Percentiles rank a stretch among this genome's conserved stretches.
Evolutionary conservation across 352 stramenopile genomes (phyloP).

Genomic region (Pythium monospermum): DNA sequence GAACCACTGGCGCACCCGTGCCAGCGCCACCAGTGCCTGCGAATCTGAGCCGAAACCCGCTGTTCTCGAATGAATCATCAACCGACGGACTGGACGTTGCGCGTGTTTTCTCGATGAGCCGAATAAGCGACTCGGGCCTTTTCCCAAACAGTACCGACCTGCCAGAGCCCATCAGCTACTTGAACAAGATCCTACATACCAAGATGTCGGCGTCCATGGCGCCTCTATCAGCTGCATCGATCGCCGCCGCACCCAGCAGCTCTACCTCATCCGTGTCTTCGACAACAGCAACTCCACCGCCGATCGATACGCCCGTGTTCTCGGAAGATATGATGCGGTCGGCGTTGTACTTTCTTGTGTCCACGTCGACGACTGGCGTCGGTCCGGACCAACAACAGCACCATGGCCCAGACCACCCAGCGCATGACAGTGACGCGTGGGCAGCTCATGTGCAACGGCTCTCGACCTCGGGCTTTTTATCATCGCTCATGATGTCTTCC

Average conservation of each 20-base stretch:
- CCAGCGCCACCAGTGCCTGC: slow-evolving; percentile 4
- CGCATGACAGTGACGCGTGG: too few species aligned
- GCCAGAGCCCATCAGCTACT: slow-evolving; percentile 61
- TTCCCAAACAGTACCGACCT: slow-evolving; percentile 53
- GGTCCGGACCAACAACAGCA: slow-evolving; percentile 18
- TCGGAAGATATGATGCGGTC: slow-evolving; percentile 63
- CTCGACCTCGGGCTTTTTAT: slow-evolving; percentile 39
- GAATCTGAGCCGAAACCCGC: slow-evolving; percentile 30
- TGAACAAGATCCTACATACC: slow-evolving; percentile 24
- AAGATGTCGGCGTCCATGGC: neutral
- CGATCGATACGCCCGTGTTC: slow-evolving; percentile 24
- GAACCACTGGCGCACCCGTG: too few species aligned
- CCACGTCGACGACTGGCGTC: slow-evolving; percentile 41
- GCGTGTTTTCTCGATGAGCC: slow-evolving; percentile 18
- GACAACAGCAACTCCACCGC: neutral
- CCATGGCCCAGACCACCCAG: too few species aligned
- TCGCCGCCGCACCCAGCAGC: neutral
- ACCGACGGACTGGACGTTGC: slow-evolving; percentile 19
- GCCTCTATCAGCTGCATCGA: neutral
- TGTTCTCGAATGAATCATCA: slow-evolving; percentile 54
- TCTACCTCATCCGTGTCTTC: neutral
- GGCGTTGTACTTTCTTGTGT: slow-evolving; percentile 57
- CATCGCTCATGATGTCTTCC: slow-evolving; percentile 47
- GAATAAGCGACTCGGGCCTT: slow-evolving; percentile 24
- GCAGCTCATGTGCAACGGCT: slow-evolving; percentile 15